Conservation (phyloP, 495 filamentous ascomycete genomes). For the Sabuloglossum arenarium region DNA sequence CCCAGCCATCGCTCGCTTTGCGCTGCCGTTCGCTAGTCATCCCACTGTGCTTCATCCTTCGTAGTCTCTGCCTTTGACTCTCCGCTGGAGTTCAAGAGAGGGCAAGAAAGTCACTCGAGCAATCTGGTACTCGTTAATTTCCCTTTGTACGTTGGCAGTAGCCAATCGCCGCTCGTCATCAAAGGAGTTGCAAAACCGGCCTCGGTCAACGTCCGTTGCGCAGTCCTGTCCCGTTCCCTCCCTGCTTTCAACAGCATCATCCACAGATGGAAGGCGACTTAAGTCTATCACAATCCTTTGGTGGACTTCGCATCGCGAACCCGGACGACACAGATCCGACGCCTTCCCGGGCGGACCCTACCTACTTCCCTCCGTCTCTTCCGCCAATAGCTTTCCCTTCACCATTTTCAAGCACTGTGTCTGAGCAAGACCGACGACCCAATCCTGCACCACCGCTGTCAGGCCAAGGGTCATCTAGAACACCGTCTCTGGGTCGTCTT, state of each 20-base stretch:
- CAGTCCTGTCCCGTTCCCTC: neutral
- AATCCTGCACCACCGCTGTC: neutral
- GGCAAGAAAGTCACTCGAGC: neutral
- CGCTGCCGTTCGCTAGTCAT: neutral
- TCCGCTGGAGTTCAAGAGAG: neutral
- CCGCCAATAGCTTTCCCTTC: neutral
- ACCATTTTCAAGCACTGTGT: neutral
- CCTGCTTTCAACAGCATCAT: neutral
- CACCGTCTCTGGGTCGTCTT: neutral
- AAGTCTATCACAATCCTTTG: slow-evolving; percentile 79
- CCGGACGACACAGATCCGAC: slow-evolving; percentile 62
- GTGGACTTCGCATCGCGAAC: slow-evolving; percentile 92
- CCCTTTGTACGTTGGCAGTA: neutral
- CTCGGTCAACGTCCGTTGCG: neutral
- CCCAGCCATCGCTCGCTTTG: neutral
- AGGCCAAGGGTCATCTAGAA: neutral
- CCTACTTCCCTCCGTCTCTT: slow-evolving; percentile 8
- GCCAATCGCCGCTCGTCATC: neutral
- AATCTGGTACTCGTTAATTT: neutral
- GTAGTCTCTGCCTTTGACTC: neutral
- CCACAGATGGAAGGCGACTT: slow-evolving; percentile 67
- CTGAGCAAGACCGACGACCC: neutral
- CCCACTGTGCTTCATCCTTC: neutral
- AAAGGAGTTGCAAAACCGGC: neutral
- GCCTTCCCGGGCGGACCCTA: slow-evolving; percentile 24